Evolutionary conservation across 306 rosid species (phyloP), one percentile per base, ranked within the genome.

Genomic region (Myrica gale): DNA sequence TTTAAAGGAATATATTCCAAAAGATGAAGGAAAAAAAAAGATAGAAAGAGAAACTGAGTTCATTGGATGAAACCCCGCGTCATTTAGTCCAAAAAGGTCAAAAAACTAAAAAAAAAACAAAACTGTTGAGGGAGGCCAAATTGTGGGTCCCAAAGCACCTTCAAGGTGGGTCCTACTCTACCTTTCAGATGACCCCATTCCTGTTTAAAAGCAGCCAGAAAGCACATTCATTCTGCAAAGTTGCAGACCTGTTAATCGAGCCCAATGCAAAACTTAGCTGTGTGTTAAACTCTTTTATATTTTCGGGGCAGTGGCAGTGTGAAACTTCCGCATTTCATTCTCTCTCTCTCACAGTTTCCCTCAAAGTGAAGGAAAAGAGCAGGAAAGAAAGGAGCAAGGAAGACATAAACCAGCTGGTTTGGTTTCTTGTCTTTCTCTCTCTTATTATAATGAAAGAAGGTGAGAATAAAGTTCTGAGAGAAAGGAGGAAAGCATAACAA

Each of bases 161-260:
- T 0, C 52, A 74, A 66, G 74, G 66, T 63, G 78, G 89, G 89
- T 51, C 86, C 93, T 88, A 57, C 84, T 9, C 0, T 61, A 26
- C 43, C 72, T 75, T 23, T 69, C 79, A 39, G 17, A 43, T 43
- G 54, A 80, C 81, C 81, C 71, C 76, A 56, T 54, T 61, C 68
- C 39, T 77, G 90, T 78, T 85, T 84, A 95, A 84, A 89, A 82
- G 86, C 96, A 78, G 87, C 89, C 72, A 61, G 90, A 85, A 84
- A 84, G 85, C 92, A 78, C 73, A 74, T 78, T 23, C 84, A 72
- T 75, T 85, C 80, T 75, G 66, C 80, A 44, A 32, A 73, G 46
- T 48, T 21, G 57, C 26, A 43, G 68, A 48, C 19, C 42, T 70
- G 73, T 39, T 15, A 7, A 17, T 15, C 21, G 1, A 41, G 32